Conservation (phyloP, 768 basidiomycete species). For the Xerocomellus amylosporus region DNA sequence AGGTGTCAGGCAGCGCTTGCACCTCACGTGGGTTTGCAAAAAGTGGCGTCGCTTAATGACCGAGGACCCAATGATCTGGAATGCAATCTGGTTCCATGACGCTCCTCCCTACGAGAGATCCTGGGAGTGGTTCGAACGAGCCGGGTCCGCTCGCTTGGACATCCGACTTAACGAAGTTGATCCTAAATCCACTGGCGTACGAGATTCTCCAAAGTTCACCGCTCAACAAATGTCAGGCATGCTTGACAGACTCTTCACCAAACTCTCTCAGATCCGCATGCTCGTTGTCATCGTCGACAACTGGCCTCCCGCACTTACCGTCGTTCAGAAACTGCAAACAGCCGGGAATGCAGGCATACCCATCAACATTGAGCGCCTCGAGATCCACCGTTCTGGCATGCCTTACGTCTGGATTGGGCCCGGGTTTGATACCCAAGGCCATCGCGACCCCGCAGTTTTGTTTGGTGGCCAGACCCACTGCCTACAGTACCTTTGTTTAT, state of each 20-base stretch:
- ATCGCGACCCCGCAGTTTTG: conserved; percentile 42
- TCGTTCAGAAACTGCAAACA: conserved; percentile 48
- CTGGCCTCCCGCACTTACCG: conserved; percentile 51
- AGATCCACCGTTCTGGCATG: conserved; percentile 57
- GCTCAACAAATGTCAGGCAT: conserved; percentile 44
- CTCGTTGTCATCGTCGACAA: conserved; percentile 55
- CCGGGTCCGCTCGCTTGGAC: conserved; percentile 54
- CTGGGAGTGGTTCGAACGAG: conserved; percentile 54
- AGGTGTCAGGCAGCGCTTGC: conserved; percentile 41
- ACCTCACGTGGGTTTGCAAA: conserved; percentile 58
- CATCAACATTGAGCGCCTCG: conserved; percentile 56
- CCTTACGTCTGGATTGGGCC: conserved; percentile 47
- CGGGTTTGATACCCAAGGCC: conserved; percentile 37
- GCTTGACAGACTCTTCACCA: conserved; percentile 49
- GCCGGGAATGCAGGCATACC: conserved; percentile 34
- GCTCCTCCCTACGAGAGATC: conserved; percentile 49
- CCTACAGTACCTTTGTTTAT: conserved; percentile 52
- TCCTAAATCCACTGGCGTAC: conserved; percentile 22
- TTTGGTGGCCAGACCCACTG: conserved; percentile 45
- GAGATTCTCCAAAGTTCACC: conserved; percentile 36
- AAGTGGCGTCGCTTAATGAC: conserved; percentile 51
- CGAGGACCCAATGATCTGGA: conserved; percentile 56
- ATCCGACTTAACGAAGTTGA: conserved; percentile 55
- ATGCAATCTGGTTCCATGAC: conserved; percentile 62
- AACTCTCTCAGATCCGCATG: conserved; percentile 56